Evolutionary conservation across 805 yeast genomes (phyloP).

Genomic region (Kuraishia borneana): DNA sequence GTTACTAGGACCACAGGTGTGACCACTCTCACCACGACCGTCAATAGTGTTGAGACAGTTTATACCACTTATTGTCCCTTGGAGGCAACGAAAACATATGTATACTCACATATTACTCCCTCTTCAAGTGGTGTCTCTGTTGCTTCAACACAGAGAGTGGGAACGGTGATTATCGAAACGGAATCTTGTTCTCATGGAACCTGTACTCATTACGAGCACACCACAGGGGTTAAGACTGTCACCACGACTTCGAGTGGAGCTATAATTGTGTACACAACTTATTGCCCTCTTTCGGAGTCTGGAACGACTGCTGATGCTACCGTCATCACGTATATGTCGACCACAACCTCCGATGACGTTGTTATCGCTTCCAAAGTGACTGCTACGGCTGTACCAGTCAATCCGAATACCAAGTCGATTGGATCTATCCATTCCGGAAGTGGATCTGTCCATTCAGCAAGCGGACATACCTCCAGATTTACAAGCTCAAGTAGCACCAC

Average conservation of each 20-base stretch:
- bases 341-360: too few relatives aligned
- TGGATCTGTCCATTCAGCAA: too few relatives aligned
- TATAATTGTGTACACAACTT: neutral
- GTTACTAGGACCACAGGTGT: neutral
- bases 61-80: constrained; percentile 1
- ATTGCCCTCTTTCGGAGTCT: neutral
- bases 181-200: neutral
- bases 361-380: too few relatives aligned
- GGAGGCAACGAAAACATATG: neutral
- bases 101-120: neutral
- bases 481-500: too few relatives aligned
- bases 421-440: too few relatives aligned
- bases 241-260: neutral
- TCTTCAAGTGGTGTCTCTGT: neutral
- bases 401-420: too few relatives aligned
- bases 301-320: neutral
- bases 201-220: neutral
- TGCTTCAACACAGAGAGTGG: neutral
- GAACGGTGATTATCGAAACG: neutral
- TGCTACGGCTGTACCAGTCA: too few relatives aligned
- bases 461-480: too few relatives aligned
- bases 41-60: neutral
- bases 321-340: too few relatives aligned
- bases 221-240: constrained; percentile 1
- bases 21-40: neutral